Base-by-base conservation (phyloP, 768 basidiomycete genomes). In the Lactarius deliciosus region DNA sequence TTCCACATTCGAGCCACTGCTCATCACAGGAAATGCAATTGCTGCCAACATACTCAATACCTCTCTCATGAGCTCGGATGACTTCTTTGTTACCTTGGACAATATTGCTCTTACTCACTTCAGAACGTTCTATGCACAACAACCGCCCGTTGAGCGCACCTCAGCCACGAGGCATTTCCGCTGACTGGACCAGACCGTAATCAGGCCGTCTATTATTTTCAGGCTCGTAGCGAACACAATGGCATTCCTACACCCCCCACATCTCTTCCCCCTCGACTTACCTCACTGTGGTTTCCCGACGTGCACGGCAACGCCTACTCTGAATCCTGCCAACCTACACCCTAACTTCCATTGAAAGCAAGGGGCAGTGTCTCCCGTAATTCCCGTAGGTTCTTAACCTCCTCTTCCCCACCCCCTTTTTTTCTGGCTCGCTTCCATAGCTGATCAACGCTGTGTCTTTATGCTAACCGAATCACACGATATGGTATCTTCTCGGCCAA, bases 81-180 rank as follows among this genome's bases (percentile, higher is more conserved):
- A n/a, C n/a, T 10, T 50, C n/a, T n/a, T 10, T 47, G 45, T 11
- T 50, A 11, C 47, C 22, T 47, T 53, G 50, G 3, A 25, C 25
- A 53, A 53, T 15, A 28, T 53, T 28, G 13, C 22, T 53, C 13
- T 53, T 53, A 4, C 47, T 56, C 28, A 56, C 28, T 10, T 7
- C 34, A 20, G 55, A 30, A 34, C 16, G 18, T 32, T 30, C 18
- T 56, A 7, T 30, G 20, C 30, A 34, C 55, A 56, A 34, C 18
- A 56, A 56, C 32, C 32, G 18, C 30, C 32, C 20, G 28, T 18
- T 56, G 32, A 32, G 16, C 40, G 25, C 60, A 63, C 65, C 47
- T 13, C 16, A 20, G 30, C 60, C 61, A 66, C n/a, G 61, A 63
- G 61, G 61, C 43, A 41, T 20, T 61, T 22, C 34, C 9, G 45